These are phyloP conservation scores for Exidia glandulosa DNA, from an alignment of 768 basidiomycete species.

Conservation along the genomic window DNA sequence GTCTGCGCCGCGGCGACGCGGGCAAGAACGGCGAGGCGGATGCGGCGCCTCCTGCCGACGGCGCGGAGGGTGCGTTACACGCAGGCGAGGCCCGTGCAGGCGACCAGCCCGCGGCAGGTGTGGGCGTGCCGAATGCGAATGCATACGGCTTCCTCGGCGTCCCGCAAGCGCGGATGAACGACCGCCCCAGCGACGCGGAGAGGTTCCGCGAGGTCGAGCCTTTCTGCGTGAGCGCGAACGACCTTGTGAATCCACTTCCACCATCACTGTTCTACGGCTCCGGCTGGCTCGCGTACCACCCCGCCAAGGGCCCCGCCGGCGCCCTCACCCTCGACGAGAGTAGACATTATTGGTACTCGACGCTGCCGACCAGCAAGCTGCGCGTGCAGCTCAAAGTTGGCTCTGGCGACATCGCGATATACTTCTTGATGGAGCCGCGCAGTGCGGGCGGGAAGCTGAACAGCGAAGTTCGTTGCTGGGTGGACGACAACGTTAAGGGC, in stretches of 20 bases:
- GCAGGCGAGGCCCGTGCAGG: constrained; percentile 4
- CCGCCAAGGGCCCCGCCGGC: constrained; percentile 28
- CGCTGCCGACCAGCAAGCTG: constrained; percentile 68
- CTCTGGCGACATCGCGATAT: constrained; percentile 87
- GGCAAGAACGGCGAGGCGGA: constrained; percentile 15
- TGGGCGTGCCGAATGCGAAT: neutral
- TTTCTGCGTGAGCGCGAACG: constrained; percentile 92
- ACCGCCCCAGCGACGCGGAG: constrained; percentile 29
- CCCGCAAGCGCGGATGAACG: constrained; percentile 63
- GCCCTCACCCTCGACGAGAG: constrained; percentile 34
- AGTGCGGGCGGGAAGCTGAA: constrained; percentile 42
- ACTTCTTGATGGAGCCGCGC: constrained; percentile 71
- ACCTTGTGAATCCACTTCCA: constrained; percentile 95
- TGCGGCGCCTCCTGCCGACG: constrained; percentile 1
- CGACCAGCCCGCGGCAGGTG: neutral
- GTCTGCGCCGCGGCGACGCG: constrained; percentile 61
- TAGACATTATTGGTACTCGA: constrained; percentile 88
- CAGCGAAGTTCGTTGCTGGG: constrained; percentile 84
- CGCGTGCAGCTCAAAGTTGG: constrained; percentile 75
- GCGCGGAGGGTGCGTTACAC: constrained; percentile 15
- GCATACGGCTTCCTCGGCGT: constrained; percentile 31
- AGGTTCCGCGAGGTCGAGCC: constrained; percentile 79
- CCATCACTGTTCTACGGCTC: constrained; percentile 85
- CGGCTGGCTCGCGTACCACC: constrained; percentile 80
- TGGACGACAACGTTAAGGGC: constrained; percentile 87